phyloP scores from a whole-genome alignment of 2,329 filamentous ascomycete species.

The Fusarium clavum region DNA sequence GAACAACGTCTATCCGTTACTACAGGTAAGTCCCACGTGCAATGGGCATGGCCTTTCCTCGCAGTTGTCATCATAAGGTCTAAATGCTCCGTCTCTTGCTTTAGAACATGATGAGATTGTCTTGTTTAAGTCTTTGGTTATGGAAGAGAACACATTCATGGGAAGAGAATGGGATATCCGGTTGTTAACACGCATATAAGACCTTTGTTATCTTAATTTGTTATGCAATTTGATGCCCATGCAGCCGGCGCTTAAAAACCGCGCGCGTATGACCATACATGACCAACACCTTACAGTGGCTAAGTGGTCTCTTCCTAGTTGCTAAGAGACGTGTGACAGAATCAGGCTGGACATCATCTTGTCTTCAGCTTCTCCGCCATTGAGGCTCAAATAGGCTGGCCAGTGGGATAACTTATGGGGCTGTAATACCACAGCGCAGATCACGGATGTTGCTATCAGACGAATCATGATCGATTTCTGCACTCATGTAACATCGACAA shows the following conservation, averaged over 20 bases:
- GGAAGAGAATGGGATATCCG: neutral
- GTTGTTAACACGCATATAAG: neutral
- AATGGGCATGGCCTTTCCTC: neutral
- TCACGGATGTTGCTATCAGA: neutral
- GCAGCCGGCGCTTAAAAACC: constrained; percentile 3
- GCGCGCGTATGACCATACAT: constrained; percentile 7
- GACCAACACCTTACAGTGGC: neutral
- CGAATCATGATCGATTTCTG: constrained; percentile 6
- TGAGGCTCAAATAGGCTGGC: constrained; percentile 5
- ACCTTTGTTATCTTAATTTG: neutral
- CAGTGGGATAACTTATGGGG: neutral
- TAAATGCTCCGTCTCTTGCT: neutral
- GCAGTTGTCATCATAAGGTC: neutral
- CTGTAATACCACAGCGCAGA: constrained; percentile 4
- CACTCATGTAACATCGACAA: constrained; percentile 8
- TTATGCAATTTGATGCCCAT: neutral
- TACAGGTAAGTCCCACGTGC: no score
- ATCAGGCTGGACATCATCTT: constrained; percentile 1
- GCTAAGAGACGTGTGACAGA: neutral
- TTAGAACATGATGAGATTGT: neutral
- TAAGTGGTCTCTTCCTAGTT: neutral
- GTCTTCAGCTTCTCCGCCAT: neutral
- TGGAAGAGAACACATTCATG: neutral
- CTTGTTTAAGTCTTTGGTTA: neutral
- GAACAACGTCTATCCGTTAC: neutral